Evolutionary conservation across 805 yeast species (phyloP).

Genomic region (Metschnikowia sp.): DNA sequence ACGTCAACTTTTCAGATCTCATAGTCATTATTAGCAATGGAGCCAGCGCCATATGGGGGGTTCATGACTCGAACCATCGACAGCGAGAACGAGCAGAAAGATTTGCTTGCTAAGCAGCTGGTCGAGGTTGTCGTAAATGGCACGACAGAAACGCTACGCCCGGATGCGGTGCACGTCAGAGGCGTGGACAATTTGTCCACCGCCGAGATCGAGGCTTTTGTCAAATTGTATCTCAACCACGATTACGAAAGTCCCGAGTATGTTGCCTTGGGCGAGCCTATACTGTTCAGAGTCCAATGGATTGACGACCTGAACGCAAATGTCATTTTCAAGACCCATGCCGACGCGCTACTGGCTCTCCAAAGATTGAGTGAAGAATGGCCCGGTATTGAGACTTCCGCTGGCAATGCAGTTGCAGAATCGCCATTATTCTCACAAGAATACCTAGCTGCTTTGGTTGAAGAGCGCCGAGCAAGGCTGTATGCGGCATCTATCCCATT

Average conservation of each 20-base stretch:
- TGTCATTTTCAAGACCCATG: constrained; percentile 48
- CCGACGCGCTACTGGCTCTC: constrained; percentile 38
- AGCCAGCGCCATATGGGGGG: constrained; percentile 41
- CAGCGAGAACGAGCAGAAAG: constrained; percentile 34
- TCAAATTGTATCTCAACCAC: constrained; percentile 46
- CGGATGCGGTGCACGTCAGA: constrained; percentile 46
- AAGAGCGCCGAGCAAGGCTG: constrained; percentile 40
- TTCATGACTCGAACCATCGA: constrained; percentile 37
- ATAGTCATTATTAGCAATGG: constrained; percentile 6
- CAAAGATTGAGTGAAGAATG: constrained; percentile 27
- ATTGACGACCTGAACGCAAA: constrained; percentile 59
- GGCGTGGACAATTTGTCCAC: constrained; percentile 69
- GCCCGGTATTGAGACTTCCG: constrained; percentile 8
- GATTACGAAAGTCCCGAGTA: constrained; percentile 8
- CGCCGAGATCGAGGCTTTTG: constrained; percentile 52
- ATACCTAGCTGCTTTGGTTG: constrained; percentile 24
- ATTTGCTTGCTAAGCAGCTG: constrained; percentile 28
- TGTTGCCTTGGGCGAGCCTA: constrained; percentile 15
- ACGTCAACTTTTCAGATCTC: neutral
- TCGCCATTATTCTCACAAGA: constrained; percentile 12
- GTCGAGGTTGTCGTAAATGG: constrained; percentile 33
- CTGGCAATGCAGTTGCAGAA: neutral
- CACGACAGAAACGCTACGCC: constrained; percentile 33
- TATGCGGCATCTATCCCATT: constrained; percentile 36
- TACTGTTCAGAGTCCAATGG: constrained; percentile 57